Evolutionary conservation across 2,329 filamentous ascomycete genomes (phyloP), one percentile per base, ranked within the genome.

Genomic region (Cercospora citrullina): DNA sequence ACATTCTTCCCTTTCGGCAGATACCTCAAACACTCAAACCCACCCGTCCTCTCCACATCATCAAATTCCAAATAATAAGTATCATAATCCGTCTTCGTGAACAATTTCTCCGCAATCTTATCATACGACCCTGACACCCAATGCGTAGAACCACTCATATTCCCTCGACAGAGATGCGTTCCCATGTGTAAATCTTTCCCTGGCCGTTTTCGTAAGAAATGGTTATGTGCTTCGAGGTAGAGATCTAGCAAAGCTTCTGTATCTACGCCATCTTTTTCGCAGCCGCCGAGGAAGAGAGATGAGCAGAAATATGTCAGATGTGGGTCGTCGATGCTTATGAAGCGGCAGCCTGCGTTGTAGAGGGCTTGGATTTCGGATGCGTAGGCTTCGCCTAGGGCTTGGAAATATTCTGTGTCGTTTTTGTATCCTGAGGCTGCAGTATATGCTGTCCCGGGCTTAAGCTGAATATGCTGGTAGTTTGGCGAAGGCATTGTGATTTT

Each of bases 21-120:
- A 66, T 70, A 74, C 21, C 70, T 66, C 68, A 78, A 71, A 26
- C 73, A 72, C 62, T 76, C 74, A 55, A 77, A 78, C 21, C 73
- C 74, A 55, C 75, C 76, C 16, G 72, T 74, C n/a, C 76, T 65
- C 39, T 74, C 72, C 9, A 71, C 66, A 60, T 72, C 69, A 58
- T 78, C 76, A 60, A 76, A 77, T 55, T 78, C 76, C 4, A 78
- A 68, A 65, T 77, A 78, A 67, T 73, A 76, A 12, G 72, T 74
- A 62, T 75, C 70, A 60, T 75, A 75, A 23, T 72, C 59, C 23
- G 72, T 70, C 42, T 70, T 58, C 14, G 63, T 71, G 60, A 77
- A 76, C 33, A 77, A 61, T 55, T 75, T 74, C 60, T 73, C 65
- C 0, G 75, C 75, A 31, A 77, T 76, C 39, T 67, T 63, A 33